Evolutionary conservation across 768 basidiomycete genomes (phyloP), one percentile per base, ranked within the genome.

Genomic region (Mycena capillaripes): DNA sequence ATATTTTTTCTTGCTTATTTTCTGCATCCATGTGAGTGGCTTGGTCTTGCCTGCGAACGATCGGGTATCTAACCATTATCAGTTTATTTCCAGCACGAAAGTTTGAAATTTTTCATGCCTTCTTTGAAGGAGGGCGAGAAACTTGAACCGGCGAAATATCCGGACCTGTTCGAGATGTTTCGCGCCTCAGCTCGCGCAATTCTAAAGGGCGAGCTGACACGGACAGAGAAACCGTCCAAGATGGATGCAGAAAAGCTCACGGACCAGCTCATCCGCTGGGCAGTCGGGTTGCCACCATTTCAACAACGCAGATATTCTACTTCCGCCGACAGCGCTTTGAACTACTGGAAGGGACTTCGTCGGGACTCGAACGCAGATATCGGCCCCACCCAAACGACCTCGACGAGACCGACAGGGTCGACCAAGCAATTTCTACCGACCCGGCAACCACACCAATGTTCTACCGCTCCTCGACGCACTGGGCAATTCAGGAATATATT

Each of bases 1-100:
- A 55, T 81, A 16, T 80, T 80, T 59, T 71, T 81, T 11, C n/a
- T 81, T 4, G 78, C 75, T 30, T 82, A 80, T 63, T 79, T 76
- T 40, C 78, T 82, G 19, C 78, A 82, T 68, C 80, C 80, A 30
- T 14, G 76, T 80, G 55, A 16, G 72, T 63, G 8, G 8, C 2
- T 34, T 30, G 2, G 11, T 29, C n/a, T 46, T 38, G 30, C 52
- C 25, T 46, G 25, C 23, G 7, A 30, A 34, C 10, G 17, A 52
- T 34, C 30, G 3, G 21, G 19, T 32, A 12, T 38, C 60, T 68
- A 4, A 69, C 27, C n/a, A 5, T 56, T 42, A 4, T n/a, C 60
- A 76, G 77, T 76, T 23, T 75, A 75, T 34, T 67, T 66, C 6
- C 30, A 76, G 25, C 27, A 76, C 30, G 74, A 74, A 46, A 78